A percentile compares a stretch with the other conserved stretches of the same genome.
Evolutionary conservation across 192 early-diverging fungal species (phyloP).

Genomic region (Linnemannia schmuckeri): DNA sequence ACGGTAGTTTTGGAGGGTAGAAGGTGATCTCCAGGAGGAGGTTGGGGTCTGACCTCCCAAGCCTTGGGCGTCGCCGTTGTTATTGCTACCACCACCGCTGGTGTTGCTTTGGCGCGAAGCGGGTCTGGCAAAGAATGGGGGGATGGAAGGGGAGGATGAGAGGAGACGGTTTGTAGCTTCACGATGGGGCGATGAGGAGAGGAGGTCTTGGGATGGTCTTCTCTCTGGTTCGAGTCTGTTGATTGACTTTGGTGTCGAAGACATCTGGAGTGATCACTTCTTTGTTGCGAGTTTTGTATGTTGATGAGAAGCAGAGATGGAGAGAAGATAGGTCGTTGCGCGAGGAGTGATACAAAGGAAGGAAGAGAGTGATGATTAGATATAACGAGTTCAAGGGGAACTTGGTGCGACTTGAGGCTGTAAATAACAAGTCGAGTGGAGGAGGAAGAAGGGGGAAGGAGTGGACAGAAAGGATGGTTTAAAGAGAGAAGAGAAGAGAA

Average conservation of each 20-base stretch:
- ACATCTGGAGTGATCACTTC: conserved; percentile 4
- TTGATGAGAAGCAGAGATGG: background rate
- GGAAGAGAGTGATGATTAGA: background rate
- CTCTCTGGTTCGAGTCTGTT: conserved; percentile 7
- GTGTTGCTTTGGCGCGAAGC: conserved; percentile 36
- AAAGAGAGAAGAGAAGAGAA: background rate
- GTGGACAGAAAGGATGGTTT: background rate
- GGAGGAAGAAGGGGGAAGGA: background rate
- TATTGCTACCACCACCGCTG: conserved; percentile 8
- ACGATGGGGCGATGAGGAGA: conserved; percentile 47
- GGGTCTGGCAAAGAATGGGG: conserved; percentile 35
- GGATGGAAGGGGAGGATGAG: conserved; percentile 43
- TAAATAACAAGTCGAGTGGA: background rate
- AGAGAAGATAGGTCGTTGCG: background rate
- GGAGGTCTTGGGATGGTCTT: conserved; percentile 29
- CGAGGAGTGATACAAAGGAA: background rate
- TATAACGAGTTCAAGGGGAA: background rate
- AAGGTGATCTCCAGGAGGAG: conserved; percentile 53
- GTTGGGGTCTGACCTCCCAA: conserved; percentile 19
- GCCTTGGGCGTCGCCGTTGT: background rate
- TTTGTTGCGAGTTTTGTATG: background rate
- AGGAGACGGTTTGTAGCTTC: conserved; percentile 39
- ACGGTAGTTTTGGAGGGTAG: conserved; percentile 53
- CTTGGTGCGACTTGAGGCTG: background rate
- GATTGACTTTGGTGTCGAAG: conserved; percentile 27